phyloP scores from a whole-genome alignment of 306 rosid genomes.

The Ormosia semicastrata region DNA sequence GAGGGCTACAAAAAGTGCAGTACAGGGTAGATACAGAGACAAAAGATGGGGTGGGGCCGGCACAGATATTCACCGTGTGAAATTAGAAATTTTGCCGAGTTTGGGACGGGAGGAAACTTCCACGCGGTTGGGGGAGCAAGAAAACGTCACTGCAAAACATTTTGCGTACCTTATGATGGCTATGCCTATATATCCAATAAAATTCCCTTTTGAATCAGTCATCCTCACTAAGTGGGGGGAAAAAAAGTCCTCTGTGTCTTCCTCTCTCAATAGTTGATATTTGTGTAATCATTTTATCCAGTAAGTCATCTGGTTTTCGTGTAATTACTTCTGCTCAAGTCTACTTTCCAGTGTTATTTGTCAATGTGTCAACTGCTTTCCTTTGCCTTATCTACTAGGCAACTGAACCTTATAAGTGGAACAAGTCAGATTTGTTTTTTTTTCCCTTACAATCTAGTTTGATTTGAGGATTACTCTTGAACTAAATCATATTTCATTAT shows the following conservation, averaged over 20 bases:
- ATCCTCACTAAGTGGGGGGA: not conserved
- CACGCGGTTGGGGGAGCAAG: slow-evolving; percentile 60
- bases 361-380: not conserved
- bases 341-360: not conserved
- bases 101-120: slow-evolving; percentile 27
- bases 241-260: too few relatives aligned
- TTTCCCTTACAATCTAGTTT: too few relatives aligned
- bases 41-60: not conserved
- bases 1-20: not conserved
- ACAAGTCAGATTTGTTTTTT: not conserved
- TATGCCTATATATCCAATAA: not conserved
- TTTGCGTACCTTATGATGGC: not conserved
- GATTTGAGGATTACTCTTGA: too few relatives aligned
- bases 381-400: not conserved
- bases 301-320: not conserved
- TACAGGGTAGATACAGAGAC: not conserved
- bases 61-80: slow-evolving; percentile 30
- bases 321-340: not conserved
- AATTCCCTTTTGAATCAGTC: slow-evolving; percentile 57
- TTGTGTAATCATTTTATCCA: not conserved
- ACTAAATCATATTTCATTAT: too few relatives aligned
- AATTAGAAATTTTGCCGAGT: slow-evolving; percentile 18
- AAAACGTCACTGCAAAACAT: not conserved
- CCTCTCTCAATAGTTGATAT: too few relatives aligned
- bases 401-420: not conserved